A percentile compares a stretch with the other conserved stretches of the same genome.
These are phyloP conservation scores for Crithidia bombi DNA, from an alignment of 208 protist genomes.

Conservation along the genomic window DNA sequence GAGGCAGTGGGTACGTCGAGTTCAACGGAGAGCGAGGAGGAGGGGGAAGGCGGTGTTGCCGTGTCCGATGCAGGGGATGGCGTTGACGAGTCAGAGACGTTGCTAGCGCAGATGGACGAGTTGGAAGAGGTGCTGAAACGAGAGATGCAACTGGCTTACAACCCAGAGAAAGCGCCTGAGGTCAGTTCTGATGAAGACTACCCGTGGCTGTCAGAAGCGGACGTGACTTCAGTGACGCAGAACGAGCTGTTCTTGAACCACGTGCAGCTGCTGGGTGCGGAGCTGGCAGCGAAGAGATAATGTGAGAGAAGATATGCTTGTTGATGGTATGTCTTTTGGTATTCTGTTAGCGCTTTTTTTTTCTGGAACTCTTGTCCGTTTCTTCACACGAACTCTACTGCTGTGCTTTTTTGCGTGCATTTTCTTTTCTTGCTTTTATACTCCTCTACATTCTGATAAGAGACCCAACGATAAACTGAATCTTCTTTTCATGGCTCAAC, in stretches of 20 bases:
- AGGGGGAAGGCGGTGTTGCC: neutral
- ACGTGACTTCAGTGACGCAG: constrained; percentile 27
- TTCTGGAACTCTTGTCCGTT: neutral
- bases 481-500: too few relatives aligned
- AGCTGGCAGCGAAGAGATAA: constrained; percentile 13
- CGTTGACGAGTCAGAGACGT: neutral
- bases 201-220: constrained; percentile 22
- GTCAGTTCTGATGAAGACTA: neutral
- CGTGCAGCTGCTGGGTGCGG: constrained; percentile 42
- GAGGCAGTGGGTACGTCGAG: neutral
- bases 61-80: neutral
- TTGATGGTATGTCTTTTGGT: neutral
- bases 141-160: neutral
- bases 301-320: neutral
- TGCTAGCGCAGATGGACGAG: constrained; percentile 23
- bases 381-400: neutral
- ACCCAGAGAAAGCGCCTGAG: neutral
- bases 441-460: too few relatives aligned
- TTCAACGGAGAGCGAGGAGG: too few relatives aligned
- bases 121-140: constrained; percentile 15
- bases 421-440: too few relatives aligned
- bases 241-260: constrained; percentile 51
- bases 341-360: neutral
- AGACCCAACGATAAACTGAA: too few relatives aligned
- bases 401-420: neutral